Evolutionary conservation across 2,329 filamentous ascomycete species (phyloP).

Genomic region (Fusarium keratoplasticum): DNA sequence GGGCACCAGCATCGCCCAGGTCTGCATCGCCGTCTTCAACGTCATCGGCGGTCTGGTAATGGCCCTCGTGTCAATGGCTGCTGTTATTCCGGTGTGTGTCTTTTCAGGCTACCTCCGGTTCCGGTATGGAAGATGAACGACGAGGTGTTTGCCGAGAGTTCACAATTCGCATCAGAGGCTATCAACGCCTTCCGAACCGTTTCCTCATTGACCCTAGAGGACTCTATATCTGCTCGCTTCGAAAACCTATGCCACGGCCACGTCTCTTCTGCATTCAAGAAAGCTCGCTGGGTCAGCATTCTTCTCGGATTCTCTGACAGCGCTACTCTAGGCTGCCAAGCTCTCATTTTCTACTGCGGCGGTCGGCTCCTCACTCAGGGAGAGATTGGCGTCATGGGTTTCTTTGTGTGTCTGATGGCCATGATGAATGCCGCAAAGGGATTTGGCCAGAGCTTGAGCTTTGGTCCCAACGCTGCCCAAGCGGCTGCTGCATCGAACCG

Average conservation of each 20-base stretch:
- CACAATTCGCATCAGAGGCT: conserved; percentile 79
- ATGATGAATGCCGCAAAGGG: conserved; percentile 69
- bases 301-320: conserved; percentile 78
- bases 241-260: conserved; percentile 68
- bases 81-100: conserved; percentile 64
- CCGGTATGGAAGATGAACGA: conserved; percentile 72
- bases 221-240: conserved; percentile 72
- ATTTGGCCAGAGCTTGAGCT: conserved; percentile 61
- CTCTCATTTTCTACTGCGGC: conserved; percentile 75
- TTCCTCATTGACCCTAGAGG: conserved; percentile 75
- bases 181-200: conserved; percentile 81
- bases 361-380: conserved; percentile 65
- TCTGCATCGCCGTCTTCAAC: conserved; percentile 72
- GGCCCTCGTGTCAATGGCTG: conserved; percentile 73
- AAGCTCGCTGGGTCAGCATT: conserved; percentile 70
- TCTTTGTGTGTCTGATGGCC: conserved; percentile 72
- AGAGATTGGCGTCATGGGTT: conserved; percentile 60
- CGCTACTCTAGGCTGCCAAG: conserved; percentile 70
- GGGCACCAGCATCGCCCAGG: conserved; percentile 72
- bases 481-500: conserved; percentile 69
- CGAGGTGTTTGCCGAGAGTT: conserved; percentile 76
- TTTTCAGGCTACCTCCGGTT: conserved; percentile 62
- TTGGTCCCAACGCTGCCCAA: conserved; percentile 73
- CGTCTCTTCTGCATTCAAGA: conserved; percentile 68
- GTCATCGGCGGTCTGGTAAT: conserved; percentile 74